Base-by-base conservation (phyloP, 1,139 yeast genomes). In the Pneumocystis oryctolagi region DNA sequence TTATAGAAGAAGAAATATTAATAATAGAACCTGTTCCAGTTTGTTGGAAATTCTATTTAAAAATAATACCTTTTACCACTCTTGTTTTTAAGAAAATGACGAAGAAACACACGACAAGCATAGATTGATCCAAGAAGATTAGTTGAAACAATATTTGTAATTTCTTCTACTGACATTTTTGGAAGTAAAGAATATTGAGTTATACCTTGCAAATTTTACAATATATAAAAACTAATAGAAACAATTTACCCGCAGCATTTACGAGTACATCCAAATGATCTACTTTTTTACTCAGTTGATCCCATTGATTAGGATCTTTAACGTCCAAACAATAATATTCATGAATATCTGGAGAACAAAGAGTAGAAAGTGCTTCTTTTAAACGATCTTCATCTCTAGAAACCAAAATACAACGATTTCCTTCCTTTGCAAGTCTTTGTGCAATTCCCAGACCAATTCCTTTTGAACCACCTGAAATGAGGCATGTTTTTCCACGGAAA, bases 381-480 rank as follows among this genome's bases (percentile, higher is more conserved):
- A 87, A 73, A 2, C 71, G 68, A 0, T 72, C 70, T 55, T 72
- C 74, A 64, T 80, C 77, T 57, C 94, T 74, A 0, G 95, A 84
- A 8, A 88, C 69, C 20, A 87, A 72, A 0, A 87, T 78, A 14
- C 87, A 77, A 20, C 80, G 78, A 31, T 85, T 80, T 0, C 96
- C 96, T 59, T 79, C 71, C 0, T 68, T 61, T 0, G 95, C 84
- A 40, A 90, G 75, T 62, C 72, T 73, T 56, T 73, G 70, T 0
- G 92, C 84, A 20, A 90, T 80, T 0, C 84, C 83, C 5, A 78
- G 75, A 0, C 98, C 98, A 35, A 90, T 77, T 0, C 97, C 97
- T 67, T 82, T 76, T 0, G 96, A 87, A 0, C 89, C 96, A 0
- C 98, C 98, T 0, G 97, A 89, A 1, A 90, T 66, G 9, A 75